A percentile compares a stretch with the other conserved stretches of the same genome.
phyloP scores from a whole-genome alignment of 331 rosid genomes.

The Phaseolus coccineus region DNA sequence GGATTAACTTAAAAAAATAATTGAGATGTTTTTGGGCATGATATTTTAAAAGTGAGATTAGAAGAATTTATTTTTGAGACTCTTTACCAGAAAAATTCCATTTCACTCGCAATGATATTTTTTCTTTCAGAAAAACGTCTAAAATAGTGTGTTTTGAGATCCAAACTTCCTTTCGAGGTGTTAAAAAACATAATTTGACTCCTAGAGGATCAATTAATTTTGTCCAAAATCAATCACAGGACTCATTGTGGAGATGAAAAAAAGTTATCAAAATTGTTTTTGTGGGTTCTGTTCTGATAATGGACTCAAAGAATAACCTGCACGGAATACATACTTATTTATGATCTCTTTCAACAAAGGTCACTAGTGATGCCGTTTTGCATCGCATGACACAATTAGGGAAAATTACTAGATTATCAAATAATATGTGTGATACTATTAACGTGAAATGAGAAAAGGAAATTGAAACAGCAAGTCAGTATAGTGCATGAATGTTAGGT shows the following conservation, averaged over 20 bases:
- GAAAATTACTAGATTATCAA: background rate
- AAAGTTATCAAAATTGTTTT: background rate
- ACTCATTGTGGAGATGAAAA: background rate
- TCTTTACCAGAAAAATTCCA: no score
- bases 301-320: background rate
- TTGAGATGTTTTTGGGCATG: background rate
- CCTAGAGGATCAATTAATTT: background rate
- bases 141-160: background rate
- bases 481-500: slow-evolving; percentile 35
- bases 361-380: background rate
- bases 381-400: background rate
- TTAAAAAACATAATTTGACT: background rate
- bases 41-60: background rate
- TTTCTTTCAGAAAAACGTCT: background rate
- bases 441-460: background rate
- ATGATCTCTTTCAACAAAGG: background rate
- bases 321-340: background rate
- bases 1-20: background rate
- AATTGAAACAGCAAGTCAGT: background rate
- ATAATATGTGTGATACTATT: background rate
- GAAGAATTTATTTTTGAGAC: background rate
- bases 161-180: no score
- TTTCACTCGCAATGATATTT: background rate
- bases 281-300: background rate
- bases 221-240: background rate